Base-by-base conservation (phyloP, 352 stramenopile genomes). In the Thraustochytrium sp. region DNA sequence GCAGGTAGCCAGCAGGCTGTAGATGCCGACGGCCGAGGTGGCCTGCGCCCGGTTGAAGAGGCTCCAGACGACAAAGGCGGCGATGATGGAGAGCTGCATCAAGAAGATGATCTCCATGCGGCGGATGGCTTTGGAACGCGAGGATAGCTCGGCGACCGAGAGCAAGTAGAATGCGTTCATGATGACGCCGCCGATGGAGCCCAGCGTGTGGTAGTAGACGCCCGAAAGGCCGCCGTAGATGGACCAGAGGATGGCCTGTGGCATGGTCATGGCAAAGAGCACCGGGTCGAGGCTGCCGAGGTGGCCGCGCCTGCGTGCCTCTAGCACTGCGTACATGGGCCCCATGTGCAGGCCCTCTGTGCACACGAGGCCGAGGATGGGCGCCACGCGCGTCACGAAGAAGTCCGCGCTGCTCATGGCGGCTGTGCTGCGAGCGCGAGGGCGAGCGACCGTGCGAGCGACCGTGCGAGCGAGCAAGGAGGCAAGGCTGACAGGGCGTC, bases 221-320 rank as follows among this genome's bases (percentile, higher is more conserved):
- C 64, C 34, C n/a, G 23, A 16, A 26, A 77, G 46, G 9, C 16
- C 26, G 42, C 65, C 65, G 46, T 77, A 77, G 3, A 77, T 26
- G 21, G 34, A 18, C 42, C 49, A 77, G 40, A 55, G 11, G 37
- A 77, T 36, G n/a, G 42, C 23, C 34, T 77, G 42, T 8, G 42
- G 42, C 65, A 61, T 11, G 2, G 49, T 77, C 29, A 62, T 62
- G 42, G 65, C 18, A 26, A 77, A 77, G 46, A 77, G 65, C 9
- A 77, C 49, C 38, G 65, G 65, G 65, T 77, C 49, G 40, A 77
- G 42, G 8, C 26, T 37, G 40, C 65, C 65, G 11, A 77, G 65
- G 42, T 36, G 42, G 23, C 49, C 65, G 23, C 34, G 18, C 31
- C 37, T 77, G 38, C 65, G 65, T 21, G 65, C 3, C 29, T 44